These are phyloP conservation scores for Parascedosporium putredinis DNA, from an alignment of 2,329 filamentous ascomycete genomes.

Conservation along the genomic window DNA sequence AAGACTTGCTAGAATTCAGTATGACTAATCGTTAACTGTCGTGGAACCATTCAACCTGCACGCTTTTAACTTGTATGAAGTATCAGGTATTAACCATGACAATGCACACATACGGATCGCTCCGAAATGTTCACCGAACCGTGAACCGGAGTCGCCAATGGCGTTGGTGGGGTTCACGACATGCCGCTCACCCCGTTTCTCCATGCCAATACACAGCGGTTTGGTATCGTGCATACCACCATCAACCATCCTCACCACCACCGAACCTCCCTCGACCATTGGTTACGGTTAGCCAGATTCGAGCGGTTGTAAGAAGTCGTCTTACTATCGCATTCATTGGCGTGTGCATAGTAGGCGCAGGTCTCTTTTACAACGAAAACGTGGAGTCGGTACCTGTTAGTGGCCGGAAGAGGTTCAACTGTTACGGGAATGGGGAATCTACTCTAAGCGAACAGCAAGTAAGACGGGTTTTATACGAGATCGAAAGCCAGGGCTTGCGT, in stretches of 20 bases:
- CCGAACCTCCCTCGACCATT: slow-evolving; percentile 24
- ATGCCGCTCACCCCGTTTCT: background rate
- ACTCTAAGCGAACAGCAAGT: slow-evolving; percentile 47
- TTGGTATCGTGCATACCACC: background rate
- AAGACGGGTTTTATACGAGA: slow-evolving; percentile 42
- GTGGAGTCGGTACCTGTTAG: slow-evolving; percentile 64
- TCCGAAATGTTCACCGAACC: too few species aligned
- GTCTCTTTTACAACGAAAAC: slow-evolving; percentile 55
- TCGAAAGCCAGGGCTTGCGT: slow-evolving; percentile 37
- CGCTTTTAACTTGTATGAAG: too few species aligned
- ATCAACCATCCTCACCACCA: background rate
- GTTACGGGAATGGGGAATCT: slow-evolving; percentile 34
- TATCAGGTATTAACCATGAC: too few species aligned
- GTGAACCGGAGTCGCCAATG: too few species aligned
- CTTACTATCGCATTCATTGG: slow-evolving; percentile 29
- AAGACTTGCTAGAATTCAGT: too few species aligned
- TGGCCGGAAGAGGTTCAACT: slow-evolving; percentile 64
- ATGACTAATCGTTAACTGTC: background rate
- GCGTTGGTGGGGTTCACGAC: too few species aligned
- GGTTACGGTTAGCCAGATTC: slow-evolving; percentile 19
- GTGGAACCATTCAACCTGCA: too few species aligned
- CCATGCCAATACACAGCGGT: background rate
- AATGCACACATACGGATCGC: too few species aligned
- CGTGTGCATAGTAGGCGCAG: slow-evolving; percentile 30
- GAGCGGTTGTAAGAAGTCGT: slow-evolving; percentile 21